Conservation (phyloP, 2,329 filamentous ascomycete genomes). For the Claviceps capensis region DNA sequence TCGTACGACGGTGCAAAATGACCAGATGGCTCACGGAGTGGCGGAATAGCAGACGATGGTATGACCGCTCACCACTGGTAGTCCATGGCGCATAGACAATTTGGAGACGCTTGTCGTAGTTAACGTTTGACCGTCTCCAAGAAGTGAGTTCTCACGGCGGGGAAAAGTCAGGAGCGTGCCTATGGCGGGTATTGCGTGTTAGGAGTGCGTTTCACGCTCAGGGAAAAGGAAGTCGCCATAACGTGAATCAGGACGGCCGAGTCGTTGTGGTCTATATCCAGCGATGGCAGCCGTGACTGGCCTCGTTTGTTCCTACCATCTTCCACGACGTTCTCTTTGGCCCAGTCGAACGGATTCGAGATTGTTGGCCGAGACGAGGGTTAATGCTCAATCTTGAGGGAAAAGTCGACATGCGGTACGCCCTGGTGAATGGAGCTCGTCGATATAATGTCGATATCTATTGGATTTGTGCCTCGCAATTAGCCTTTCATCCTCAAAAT, state of each 20-base stretch:
- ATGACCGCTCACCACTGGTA: conserved; percentile 10
- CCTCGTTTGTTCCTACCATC: too few species aligned
- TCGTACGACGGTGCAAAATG: conserved; percentile 14
- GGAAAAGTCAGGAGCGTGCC: neutral
- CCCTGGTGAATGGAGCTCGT: conserved; percentile 97
- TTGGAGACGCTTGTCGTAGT: too few species aligned
- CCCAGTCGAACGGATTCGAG: too few species aligned
- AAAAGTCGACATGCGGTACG: conserved; percentile 87
- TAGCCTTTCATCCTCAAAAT: too few species aligned
- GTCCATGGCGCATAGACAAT: conserved; percentile 6
- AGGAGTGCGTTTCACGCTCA: too few species aligned
- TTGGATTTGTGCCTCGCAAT: neutral
- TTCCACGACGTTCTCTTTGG: too few species aligned
- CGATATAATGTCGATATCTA: conserved; percentile 87
- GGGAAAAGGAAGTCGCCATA: too few species aligned
- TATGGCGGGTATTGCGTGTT: neutral
- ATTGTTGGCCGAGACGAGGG: neutral
- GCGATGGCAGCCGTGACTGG: too few species aligned
- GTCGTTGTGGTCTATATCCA: too few species aligned
- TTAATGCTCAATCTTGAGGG: conserved; percentile 61
- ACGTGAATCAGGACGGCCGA: too few species aligned
- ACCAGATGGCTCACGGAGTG: conserved; percentile 18
- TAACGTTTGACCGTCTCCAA: too few species aligned
- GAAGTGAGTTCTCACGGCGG: neutral
- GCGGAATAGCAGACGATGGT: conserved; percentile 13